phyloP scores from a whole-genome alignment of 768 basidiomycete species.

The Podaxis sp. region DNA sequence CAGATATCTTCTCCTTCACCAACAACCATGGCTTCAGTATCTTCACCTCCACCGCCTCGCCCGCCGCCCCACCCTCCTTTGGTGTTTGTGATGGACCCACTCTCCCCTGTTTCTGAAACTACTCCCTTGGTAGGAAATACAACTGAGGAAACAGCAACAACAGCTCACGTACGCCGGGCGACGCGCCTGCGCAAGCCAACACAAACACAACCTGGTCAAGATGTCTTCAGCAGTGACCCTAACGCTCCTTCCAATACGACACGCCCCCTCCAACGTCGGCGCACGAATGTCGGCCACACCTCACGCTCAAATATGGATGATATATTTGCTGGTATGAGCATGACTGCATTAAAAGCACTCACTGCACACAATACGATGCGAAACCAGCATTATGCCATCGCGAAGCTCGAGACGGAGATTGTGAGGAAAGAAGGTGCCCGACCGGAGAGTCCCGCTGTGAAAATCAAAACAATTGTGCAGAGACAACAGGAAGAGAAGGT shows the following conservation, averaged over 20 bases:
- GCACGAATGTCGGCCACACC: constrained; percentile 35
- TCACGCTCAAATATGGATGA: constrained; percentile 31
- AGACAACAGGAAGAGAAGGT: constrained; percentile 64
- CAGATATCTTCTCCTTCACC: background rate
- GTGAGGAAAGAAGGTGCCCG: constrained; percentile 65
- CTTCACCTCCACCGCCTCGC: background rate
- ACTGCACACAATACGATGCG: constrained; percentile 69
- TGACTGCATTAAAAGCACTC: constrained; percentile 64
- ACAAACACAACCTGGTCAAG: background rate
- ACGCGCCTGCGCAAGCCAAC: constrained; percentile 14
- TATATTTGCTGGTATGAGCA: constrained; percentile 64
- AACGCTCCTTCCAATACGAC: constrained; percentile 16
- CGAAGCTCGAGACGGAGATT: constrained; percentile 66
- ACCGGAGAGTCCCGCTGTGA: constrained; percentile 79
- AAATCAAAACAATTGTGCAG: constrained; percentile 66
- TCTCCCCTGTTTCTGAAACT: constrained; percentile 9
- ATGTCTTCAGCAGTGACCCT: background rate
- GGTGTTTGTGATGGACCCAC: constrained; percentile 12
- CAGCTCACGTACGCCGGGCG: constrained; percentile 16
- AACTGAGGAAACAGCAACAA: constrained; percentile 4
- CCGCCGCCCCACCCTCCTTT: background rate
- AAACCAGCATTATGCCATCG: constrained; percentile 67
- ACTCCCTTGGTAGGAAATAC: background rate
- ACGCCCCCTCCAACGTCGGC: constrained; percentile 32
- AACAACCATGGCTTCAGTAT: background rate